Conservation (phyloP, 2,329 filamentous ascomycete genomes). For the Fusarium mundagurra region DNA sequence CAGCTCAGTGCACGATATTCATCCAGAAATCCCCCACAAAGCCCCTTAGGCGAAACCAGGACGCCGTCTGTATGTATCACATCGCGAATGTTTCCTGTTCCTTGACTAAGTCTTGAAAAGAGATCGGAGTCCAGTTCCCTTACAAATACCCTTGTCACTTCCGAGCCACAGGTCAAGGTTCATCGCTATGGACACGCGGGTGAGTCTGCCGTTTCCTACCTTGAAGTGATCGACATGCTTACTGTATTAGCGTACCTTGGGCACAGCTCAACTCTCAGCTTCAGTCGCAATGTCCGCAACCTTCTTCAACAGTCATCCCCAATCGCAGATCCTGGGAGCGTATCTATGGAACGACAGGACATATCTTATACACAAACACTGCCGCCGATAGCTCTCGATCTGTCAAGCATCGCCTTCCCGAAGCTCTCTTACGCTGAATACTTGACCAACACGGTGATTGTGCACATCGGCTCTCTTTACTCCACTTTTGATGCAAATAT, state of each 20-base stretch:
- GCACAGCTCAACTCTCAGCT: conserved; percentile 32
- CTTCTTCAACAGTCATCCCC: conserved; percentile 27
- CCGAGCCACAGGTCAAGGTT: conserved; percentile 33
- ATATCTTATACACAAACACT: conserved; percentile 25
- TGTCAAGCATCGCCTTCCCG: conserved; percentile 19
- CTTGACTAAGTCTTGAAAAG: not conserved
- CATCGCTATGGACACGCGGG: conserved; percentile 32
- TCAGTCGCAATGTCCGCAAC: conserved; percentile 33
- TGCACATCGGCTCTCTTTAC: conserved; percentile 31
- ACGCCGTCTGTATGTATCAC: not conserved
- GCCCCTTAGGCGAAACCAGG: not conserved
- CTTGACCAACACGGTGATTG: conserved; percentile 26
- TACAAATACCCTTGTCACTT: conserved; percentile 30
- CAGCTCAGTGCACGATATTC: not conserved
- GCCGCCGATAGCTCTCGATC: conserved; percentile 21
- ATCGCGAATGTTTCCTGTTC: not conserved
- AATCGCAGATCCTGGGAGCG: conserved; percentile 14
- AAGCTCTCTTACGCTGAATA: conserved; percentile 32
- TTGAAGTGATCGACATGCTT: not conserved
- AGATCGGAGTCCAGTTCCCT: conserved; percentile 1
- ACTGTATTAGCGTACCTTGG: conserved; percentile 28
- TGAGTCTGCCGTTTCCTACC: not conserved
- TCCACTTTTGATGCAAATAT: conserved; percentile 18
- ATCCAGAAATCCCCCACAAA: not conserved
- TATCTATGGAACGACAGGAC: conserved; percentile 28